Evolutionary conservation across 129 eudicot genomes (phyloP).

Genomic region (Oenanthe sinensis): DNA sequence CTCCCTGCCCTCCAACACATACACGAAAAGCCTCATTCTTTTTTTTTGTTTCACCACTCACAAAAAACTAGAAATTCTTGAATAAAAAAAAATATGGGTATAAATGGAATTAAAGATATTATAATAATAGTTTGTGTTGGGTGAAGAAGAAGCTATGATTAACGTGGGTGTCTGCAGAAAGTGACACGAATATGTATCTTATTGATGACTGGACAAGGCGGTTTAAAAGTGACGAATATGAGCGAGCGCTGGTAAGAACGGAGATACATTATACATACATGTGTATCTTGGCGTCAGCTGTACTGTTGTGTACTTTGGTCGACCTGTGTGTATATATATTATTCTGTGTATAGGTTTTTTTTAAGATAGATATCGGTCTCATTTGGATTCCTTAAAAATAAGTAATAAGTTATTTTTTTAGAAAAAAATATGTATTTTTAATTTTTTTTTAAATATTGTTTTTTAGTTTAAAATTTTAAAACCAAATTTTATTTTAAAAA

Average conservation of each 20-base stretch:
- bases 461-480: too few species aligned
- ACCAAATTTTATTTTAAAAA: too few species aligned
- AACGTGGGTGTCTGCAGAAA: slow-evolving; percentile 48
- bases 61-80: slow-evolving; percentile 2
- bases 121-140: neutral
- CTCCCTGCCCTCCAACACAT: slow-evolving; percentile 57
- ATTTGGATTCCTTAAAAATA: too few species aligned
- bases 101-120: slow-evolving; percentile 17
- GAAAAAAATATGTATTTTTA: too few species aligned
- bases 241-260: neutral
- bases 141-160: slow-evolving; percentile 22
- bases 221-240: neutral
- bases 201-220: slow-evolving; percentile 4
- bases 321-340: too few species aligned
- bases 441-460: too few species aligned
- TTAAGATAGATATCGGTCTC: too few species aligned
- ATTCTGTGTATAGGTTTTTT: too few species aligned
- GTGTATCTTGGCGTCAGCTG: neutral
- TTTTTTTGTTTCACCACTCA: neutral
- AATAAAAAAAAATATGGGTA: slow-evolving; percentile 9
- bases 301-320: neutral
- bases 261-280: neutral
- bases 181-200: slow-evolving; percentile 45
- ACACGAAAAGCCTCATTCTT: slow-evolving; percentile 69
- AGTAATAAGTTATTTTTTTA: too few species aligned